Base-by-base conservation (phyloP, 257 asterid genomes). In the Dorcoceras hygrometricum region DNA sequence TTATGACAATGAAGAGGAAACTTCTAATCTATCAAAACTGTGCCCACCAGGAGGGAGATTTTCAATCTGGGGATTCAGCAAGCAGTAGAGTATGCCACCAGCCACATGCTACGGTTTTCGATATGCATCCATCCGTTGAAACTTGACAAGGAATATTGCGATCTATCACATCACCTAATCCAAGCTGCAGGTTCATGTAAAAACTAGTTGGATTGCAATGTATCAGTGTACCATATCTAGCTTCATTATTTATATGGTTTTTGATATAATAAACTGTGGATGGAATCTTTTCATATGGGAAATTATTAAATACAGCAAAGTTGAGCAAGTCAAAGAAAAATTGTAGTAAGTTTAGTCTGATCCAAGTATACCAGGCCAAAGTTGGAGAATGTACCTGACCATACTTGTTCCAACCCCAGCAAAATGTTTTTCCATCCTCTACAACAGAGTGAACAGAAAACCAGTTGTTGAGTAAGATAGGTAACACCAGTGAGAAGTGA, bases 401-500 rank as follows among this genome's bases (percentile, higher is more conserved):
- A 71, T 90, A 94, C 80, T 94, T 94, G 89, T 94, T 94, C 99
- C 99, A 94, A 14, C 99, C 99, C 99, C 99, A 94, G 81, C 95
- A 85, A 76, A 90, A 90, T 51, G 85, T 84, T 72, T 84, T 83
- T 36, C 89, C 91, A 65, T 94, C 95, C 78, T 83, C 97, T 87
- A 58, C 62, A n/a, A 66, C 26, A 62, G 36, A 68, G 58, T 75
- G 74, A 70, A 64, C 4, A 31, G 19, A 28, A 53, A 10, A n/a
- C n/a, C 26, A 36, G 63, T 73, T 71, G 75, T 74, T 72, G 28
- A 22, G 25, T 65, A 18, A 59, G 63, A 60, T 67, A 63, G 57
- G 53, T 32, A n/a, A 36, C 65, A 62, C 48, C 53, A 60, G 22
- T 27, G 65, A 46, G 48, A 29, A 28, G 18, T 31, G 57, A 32